A percentile compares a stretch with the other conserved stretches of the same genome.
Evolutionary conservation across 768 basidiomycete genomes (phyloP).

Genomic region (Hydnomerulius pinastri): DNA sequence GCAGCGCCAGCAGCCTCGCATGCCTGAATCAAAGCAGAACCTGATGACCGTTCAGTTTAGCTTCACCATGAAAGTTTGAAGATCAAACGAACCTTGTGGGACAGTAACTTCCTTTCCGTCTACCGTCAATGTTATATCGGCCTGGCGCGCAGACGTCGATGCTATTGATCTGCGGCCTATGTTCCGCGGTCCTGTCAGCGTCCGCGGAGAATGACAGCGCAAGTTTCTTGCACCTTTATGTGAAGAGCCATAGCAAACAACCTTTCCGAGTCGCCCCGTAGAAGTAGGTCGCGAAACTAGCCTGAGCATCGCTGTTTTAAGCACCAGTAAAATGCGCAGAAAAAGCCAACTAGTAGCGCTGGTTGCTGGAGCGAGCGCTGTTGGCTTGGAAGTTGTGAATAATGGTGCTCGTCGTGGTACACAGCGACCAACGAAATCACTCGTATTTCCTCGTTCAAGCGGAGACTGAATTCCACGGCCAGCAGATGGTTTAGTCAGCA

Average conservation of each 20-base stretch:
- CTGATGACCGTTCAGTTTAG: constrained; percentile 39
- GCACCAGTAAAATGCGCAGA: constrained; percentile 20
- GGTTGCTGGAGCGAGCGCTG: constrained; percentile 11
- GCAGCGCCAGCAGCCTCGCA: constrained; percentile 87
- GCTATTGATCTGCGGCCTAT: constrained; percentile 63
- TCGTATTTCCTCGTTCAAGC: constrained; percentile 16
- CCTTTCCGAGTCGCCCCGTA: constrained; percentile 71
- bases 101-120: constrained; percentile 98
- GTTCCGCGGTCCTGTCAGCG: constrained; percentile 7
- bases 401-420: constrained; percentile 43
- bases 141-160: constrained; percentile 63
- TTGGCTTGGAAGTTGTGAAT: constrained; percentile 17
- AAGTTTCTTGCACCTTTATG: constrained; percentile 29
- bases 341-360: constrained; percentile 22
- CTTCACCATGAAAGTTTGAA: constrained; percentile 1
- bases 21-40: constrained; percentile 94
- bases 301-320: constrained; percentile 56
- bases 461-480: constrained; percentile 14
- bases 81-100: constrained; percentile 75
- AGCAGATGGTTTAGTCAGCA: constrained; percentile 9
- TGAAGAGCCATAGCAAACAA: constrained; percentile 44
- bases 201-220: background rate
- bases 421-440: constrained; percentile 37
- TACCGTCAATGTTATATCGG: constrained; percentile 89
- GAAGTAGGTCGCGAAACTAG: constrained; percentile 69